Conservation (phyloP, 495 filamentous ascomycete species). For the Penicillium nucicola region DNA sequence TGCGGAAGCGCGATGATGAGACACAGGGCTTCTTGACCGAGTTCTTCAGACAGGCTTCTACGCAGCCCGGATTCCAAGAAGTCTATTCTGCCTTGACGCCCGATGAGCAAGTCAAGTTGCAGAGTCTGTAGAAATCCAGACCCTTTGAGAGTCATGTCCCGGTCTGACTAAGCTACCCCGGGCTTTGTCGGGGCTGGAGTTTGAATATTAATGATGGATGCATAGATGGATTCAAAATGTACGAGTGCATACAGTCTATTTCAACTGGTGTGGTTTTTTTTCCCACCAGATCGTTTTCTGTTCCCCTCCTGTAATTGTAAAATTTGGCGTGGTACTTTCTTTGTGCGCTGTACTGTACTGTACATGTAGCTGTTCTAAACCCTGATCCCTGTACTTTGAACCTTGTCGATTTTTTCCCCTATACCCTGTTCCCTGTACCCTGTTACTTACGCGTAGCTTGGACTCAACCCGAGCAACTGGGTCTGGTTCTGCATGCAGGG, state of each 20-base stretch:
- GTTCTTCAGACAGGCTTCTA: constrained; percentile 75
- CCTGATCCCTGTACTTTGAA: too few species aligned
- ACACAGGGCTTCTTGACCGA: constrained; percentile 78
- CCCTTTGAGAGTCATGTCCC: not conserved
- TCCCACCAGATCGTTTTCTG: too few species aligned
- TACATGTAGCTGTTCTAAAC: too few species aligned
- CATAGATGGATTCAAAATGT: constrained; percentile 1
- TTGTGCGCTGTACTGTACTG: too few species aligned
- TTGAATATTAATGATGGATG: constrained; percentile 1
- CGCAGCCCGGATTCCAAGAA: constrained; percentile 70
- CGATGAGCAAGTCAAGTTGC: constrained; percentile 72
- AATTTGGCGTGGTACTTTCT: not conserved
- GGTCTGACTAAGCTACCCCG: too few species aligned
- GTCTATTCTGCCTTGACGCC: constrained; percentile 66
- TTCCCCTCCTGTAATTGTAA: not conserved
- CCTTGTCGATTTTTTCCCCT: too few species aligned
- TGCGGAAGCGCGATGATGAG: constrained; percentile 80
- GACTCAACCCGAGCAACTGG: too few species aligned
- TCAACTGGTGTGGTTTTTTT: too few species aligned
- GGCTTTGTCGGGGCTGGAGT: not conserved
- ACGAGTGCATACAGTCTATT: not conserved
- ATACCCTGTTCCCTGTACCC: too few species aligned
- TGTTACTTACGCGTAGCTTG: too few species aligned
- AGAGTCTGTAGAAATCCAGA: constrained; percentile 28
- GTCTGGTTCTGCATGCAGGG: too few species aligned